phyloP scores from a whole-genome alignment of 371 early-diverging fungal genomes.

The Syncephalastrum contaminatum region DNA sequence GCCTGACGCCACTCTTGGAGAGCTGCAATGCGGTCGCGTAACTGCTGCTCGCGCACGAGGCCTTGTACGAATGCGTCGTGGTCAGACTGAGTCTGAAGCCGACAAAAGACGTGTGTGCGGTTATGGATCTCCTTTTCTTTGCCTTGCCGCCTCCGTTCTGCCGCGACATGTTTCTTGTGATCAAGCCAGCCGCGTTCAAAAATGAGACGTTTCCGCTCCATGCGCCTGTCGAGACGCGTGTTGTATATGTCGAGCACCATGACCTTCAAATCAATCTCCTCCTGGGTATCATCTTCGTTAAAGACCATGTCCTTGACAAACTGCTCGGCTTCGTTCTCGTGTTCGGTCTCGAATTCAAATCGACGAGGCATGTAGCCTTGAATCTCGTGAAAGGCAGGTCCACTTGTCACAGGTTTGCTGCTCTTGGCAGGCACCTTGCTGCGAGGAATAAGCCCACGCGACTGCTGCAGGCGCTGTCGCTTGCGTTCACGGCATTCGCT shows the following conservation, averaged over 20 bases:
- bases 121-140: slow-evolving; percentile 84
- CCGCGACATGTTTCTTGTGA: slow-evolving; percentile 75
- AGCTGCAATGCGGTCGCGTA: slow-evolving; percentile 78
- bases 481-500: slow-evolving; percentile 41
- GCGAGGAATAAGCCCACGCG: slow-evolving; percentile 32
- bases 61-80: slow-evolving; percentile 84
- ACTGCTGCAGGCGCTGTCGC: slow-evolving; percentile 42
- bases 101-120: slow-evolving; percentile 87
- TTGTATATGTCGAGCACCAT: slow-evolving; percentile 95
- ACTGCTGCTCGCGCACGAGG: slow-evolving; percentile 68
- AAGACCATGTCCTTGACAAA: slow-evolving; percentile 92
- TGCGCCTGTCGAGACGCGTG: slow-evolving; percentile 79
- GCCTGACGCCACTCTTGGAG: slow-evolving; percentile 90
- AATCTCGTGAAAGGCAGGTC: slow-evolving; percentile 95
- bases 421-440: slow-evolving; percentile 28
- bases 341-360: slow-evolving; percentile 96
- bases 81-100: slow-evolving; percentile 81
- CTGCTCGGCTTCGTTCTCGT: slow-evolving; percentile 95
- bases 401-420: slow-evolving; percentile 72
- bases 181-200: slow-evolving; percentile 86
- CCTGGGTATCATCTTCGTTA: slow-evolving; percentile 81
- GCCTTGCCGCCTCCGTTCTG: slow-evolving; percentile 78
- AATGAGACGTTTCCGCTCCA: slow-evolving; percentile 84
- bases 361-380: slow-evolving; percentile 98
- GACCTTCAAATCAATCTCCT: slow-evolving; percentile 88